phyloP scores from a whole-genome alignment of 75 land plant species.

The Picea glauca region DNA sequence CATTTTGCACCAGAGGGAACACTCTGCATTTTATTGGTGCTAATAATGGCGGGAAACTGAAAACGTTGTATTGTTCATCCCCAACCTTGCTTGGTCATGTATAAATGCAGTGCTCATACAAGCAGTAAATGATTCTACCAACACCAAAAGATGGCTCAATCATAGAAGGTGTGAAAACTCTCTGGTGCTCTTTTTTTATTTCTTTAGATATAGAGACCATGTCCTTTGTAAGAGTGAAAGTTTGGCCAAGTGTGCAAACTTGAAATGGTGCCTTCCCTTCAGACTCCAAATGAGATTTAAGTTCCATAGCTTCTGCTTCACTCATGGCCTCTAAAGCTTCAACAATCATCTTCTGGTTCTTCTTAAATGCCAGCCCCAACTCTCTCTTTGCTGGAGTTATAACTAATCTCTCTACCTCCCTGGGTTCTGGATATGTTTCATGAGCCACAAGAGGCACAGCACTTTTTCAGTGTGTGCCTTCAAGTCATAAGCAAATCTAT shows the following conservation, averaged over 20 bases:
- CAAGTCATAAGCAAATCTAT: too few species aligned
- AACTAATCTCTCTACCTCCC: too few species aligned
- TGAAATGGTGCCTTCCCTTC: slow-evolving; percentile 73
- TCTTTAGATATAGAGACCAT: slow-evolving; percentile 86
- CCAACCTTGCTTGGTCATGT: slow-evolving; percentile 68
- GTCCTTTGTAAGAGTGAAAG: slow-evolving; percentile 63
- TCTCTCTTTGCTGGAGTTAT: too few species aligned
- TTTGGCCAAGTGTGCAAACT: slow-evolving; percentile 78
- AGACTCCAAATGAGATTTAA: slow-evolving; percentile 66
- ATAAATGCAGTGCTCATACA: slow-evolving; percentile 91
- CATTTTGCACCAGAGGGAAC: slow-evolving; percentile 82
- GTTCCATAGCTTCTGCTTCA: slow-evolving; percentile 81
- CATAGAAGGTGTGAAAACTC: slow-evolving; percentile 91
- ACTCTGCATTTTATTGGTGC: slow-evolving; percentile 97
- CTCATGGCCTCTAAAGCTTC: slow-evolving; percentile 58
- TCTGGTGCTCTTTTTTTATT: slow-evolving; percentile 64
- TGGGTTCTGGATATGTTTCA: too few species aligned
- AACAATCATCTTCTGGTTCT: too few species aligned
- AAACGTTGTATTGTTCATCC: slow-evolving; percentile 82
- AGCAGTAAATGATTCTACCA: slow-evolving; percentile 95
- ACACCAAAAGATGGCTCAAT: slow-evolving; percentile 99
- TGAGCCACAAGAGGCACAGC: too few species aligned
- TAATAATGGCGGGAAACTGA: slow-evolving; percentile 83
- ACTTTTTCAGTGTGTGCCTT: too few species aligned
- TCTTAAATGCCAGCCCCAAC: too few species aligned